These are phyloP conservation scores for Prinsepia uniflora DNA, from an alignment of 306 rosid species.

Conservation along the genomic window DNA sequence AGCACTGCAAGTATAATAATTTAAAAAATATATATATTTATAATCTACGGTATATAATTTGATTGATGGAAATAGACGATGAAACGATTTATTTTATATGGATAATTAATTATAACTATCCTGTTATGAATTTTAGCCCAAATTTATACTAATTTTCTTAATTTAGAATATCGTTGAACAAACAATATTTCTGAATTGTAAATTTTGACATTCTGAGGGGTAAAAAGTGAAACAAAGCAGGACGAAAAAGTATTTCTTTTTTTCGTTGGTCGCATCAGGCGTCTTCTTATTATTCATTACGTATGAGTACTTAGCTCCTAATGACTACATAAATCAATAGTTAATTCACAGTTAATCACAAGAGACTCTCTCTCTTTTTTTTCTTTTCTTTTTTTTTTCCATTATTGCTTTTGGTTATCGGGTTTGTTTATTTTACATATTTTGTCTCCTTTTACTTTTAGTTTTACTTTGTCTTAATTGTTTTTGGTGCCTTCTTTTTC, in stretches of 20 bases:
- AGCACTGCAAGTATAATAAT: too few relatives aligned
- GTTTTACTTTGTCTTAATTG: not conserved
- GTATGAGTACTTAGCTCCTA: constrained; percentile 20
- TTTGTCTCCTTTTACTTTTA: not conserved
- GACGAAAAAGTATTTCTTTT: not conserved
- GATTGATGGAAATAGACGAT: too few relatives aligned
- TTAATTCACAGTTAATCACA: not conserved
- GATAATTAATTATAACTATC: too few relatives aligned
- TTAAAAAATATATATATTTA: too few relatives aligned
- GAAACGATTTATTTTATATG: too few relatives aligned
- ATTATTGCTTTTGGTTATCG: not conserved
- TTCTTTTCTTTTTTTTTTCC: too few relatives aligned
- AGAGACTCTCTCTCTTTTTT: constrained; percentile 7
- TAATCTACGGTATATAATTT: too few relatives aligned
- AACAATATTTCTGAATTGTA: too few relatives aligned
- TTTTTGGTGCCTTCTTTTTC: constrained; percentile 1
- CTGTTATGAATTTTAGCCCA: too few relatives aligned
- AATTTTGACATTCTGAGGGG: too few relatives aligned
- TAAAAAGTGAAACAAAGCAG: not conserved
- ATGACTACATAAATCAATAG: not conserved
- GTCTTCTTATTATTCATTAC: constrained; percentile 28
- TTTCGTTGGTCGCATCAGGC: constrained; percentile 8
- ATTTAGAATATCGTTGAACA: too few relatives aligned
- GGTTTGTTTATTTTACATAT: not conserved
- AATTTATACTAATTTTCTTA: too few relatives aligned